Base-by-base conservation (phyloP, 2,329 filamentous ascomycete genomes). In the Stagonosporopsis tanaceti region DNA sequence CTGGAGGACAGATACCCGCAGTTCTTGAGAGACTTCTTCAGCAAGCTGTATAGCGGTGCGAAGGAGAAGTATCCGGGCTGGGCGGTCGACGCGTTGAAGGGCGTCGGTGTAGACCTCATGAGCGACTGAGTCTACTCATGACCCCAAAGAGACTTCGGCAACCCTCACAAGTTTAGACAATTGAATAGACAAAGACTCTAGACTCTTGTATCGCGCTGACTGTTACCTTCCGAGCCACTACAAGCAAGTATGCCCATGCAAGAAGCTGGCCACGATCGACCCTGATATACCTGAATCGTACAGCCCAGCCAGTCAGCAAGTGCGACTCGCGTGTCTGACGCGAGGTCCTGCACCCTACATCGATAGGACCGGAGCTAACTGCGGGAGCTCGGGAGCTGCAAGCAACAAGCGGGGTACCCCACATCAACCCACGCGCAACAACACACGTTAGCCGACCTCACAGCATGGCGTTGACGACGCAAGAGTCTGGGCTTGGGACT, bases 1-100 rank as follows among this genome's bases (percentile, higher is more conserved):
- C 79, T 97, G 7, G 89, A 89, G 60, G 93, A 97, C 72, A 78
- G 82, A 48, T 98, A 90, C 74, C 93, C 95, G 1, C 84, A 81
- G 2, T 96, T 95, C 68, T 74, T 97, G 60, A 87, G 81, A 64
- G 78, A 84, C 32, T 98, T 97, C 79, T 99, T 99, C 77, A 80
- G 76, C 2, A 84, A 86, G 57, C 78, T 93, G 58, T 93, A 97
- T 74, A 73, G 84, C 12, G 51, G 62, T 15, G 82, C 89, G 65
- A 85, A 85, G 77, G 76, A 80, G 12, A 85, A 84, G 52, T 93
- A 92, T 72, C 95, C 96, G 0, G 77, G 80, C 0, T 99, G 95
- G 95, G 93, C 92, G 1, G 88, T 97, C 2, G 86, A 86, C 47
- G 92, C 95, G 6, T 77, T 99, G 61, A 83, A 79, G 59, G 84